Base-by-base conservation (phyloP, 768 basidiomycete genomes). In the Lactarius vividus region DNA sequence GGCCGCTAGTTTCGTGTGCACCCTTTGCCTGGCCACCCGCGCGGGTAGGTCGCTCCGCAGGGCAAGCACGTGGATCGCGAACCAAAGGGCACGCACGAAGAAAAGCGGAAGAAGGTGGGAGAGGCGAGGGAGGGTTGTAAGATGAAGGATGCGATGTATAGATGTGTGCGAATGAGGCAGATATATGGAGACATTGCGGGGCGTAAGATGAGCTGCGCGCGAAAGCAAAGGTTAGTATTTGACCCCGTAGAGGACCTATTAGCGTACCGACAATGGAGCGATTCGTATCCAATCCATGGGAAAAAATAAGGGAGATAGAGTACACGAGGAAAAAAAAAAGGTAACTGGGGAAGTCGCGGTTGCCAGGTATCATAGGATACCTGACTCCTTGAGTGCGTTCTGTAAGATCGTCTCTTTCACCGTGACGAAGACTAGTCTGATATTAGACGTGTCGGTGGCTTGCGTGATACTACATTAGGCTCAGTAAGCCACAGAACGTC, bases 331-430 rank as follows among this genome's bases (percentile, higher is more conserved):
- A 29, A 37, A 31, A 31, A 31, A 31, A 37, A 37, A 37, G 35
- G 35, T 23, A 67, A 59, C 9, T 28, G 33, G 53, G 18, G 59
- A 40, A 15, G 44, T 16, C 44, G 58, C n/a, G 18, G 18, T 11
- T 23, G 61, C 29, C 20, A 67, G 49, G 23, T 55, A 44, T 71
- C 77, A 87, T 73, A 95, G 84, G 71, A 94, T 93, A 63, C 92
- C 92, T 0, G 88, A 89, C 71, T 94, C 92, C 73, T 89, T 86
- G 7, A 94, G 78, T 3, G 92, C 92, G 73, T 94, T 94, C 77
- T 92, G 90, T 62, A 95, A 74, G 62, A 96, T 94, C n/a, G 94
- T 95, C 77, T 96, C 94, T 77, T 94, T 94, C 55, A 94, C 91
- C 0, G 91, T 91, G 0, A 90, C 90, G 67, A 95, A 94, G 20